Percentiles rank a stretch among this genome's conserved stretches.
Evolutionary conservation across 2,329 filamentous ascomycete species (phyloP).

Genomic region (Helotiales sp.): DNA sequence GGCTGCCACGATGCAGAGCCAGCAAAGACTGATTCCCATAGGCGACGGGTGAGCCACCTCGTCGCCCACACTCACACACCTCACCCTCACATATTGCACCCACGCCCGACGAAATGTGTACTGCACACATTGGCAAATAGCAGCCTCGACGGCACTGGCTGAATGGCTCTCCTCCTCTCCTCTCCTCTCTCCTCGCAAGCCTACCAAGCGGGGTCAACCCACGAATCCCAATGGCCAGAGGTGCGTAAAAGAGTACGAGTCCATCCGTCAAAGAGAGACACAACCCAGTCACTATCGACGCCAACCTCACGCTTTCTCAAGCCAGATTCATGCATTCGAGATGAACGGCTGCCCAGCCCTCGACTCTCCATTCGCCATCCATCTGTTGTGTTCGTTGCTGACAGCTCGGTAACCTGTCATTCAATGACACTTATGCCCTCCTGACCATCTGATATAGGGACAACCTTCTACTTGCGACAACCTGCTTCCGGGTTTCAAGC

Average conservation of each 20-base stretch:
- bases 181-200: background rate
- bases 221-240: background rate
- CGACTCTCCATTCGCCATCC: background rate
- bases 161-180: conserved; percentile 12
- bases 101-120: conserved; percentile 9
- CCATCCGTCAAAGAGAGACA: background rate
- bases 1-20: conserved; percentile 13
- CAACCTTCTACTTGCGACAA: background rate
- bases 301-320: conserved; percentile 11
- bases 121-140: conserved; percentile 6
- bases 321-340: conserved; percentile 21
- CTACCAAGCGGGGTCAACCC: conserved; percentile 6
- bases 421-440: conserved; percentile 1
- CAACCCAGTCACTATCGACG: conserved; percentile 10
- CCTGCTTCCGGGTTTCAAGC: conserved; percentile 7
- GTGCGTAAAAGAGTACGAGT: conserved; percentile 4
- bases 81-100: no score
- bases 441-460: conserved; percentile 1
- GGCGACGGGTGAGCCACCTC: conserved; percentile 12
- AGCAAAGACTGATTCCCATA: conserved; percentile 18
- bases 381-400: conserved; percentile 1
- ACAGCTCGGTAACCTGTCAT: background rate
- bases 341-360: conserved; percentile 5
- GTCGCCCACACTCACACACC: background rate
- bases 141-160: background rate